Conservation (phyloP, 2,329 filamentous ascomycete species). For the Alternaria angustiovoidea region DNA sequence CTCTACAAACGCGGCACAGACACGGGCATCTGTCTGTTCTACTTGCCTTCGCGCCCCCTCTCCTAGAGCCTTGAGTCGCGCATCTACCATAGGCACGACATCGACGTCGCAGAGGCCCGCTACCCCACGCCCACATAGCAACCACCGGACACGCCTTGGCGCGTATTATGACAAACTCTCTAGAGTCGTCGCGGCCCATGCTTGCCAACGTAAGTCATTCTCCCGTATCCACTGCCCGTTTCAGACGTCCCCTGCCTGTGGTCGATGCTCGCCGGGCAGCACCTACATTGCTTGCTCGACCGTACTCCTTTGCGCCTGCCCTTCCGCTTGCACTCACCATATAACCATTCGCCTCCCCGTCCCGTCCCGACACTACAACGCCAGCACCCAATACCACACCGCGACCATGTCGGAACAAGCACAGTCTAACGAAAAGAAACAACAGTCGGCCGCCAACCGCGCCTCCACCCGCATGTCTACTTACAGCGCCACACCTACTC, state of each 20-base stretch:
- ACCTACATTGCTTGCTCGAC: slow-evolving; percentile 5
- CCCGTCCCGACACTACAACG: slow-evolving; percentile 8
- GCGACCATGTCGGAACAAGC: slow-evolving; percentile 31
- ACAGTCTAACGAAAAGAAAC: slow-evolving; percentile 37
- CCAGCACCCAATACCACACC: slow-evolving; percentile 11
- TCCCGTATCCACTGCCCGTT: slow-evolving; percentile 38
- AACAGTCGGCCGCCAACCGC: slow-evolving; percentile 47
- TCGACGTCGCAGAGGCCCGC: background rate
- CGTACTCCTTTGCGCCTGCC: slow-evolving; percentile 9
- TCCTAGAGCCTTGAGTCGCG: background rate
- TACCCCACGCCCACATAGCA: background rate
- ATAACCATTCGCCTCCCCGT: background rate
- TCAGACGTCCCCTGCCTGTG: slow-evolving; percentile 35
- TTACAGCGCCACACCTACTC: slow-evolving; percentile 60
- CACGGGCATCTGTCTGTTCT: background rate
- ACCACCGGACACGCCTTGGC: slow-evolving; percentile 10
- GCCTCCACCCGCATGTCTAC: slow-evolving; percentile 58
- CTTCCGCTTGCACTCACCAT: slow-evolving; percentile 8
- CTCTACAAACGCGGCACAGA: slow-evolving; percentile 13
- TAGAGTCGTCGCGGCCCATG: slow-evolving; percentile 52
- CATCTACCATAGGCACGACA: background rate
- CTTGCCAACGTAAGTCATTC: slow-evolving; percentile 50
- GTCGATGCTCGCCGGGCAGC: slow-evolving; percentile 24
- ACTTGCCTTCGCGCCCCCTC: background rate
- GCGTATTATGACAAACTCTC: slow-evolving; percentile 49